A percentile compares a stretch with the other conserved stretches of the same genome.
These are phyloP conservation scores for Viola pubescens DNA, from an alignment of 441 rosid species.

Conservation along the genomic window DNA sequence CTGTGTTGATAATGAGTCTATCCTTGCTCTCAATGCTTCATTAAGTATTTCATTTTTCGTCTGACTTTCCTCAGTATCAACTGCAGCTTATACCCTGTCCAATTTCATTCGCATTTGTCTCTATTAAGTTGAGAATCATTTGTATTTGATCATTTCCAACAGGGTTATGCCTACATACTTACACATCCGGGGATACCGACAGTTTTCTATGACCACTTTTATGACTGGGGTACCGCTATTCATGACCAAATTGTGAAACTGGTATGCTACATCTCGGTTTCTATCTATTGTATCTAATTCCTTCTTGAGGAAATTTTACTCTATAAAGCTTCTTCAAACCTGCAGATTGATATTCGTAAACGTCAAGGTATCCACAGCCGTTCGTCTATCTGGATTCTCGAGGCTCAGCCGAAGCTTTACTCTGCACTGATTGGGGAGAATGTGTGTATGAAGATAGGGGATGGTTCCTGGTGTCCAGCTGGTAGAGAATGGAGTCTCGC, in stretches of 20 bases:
- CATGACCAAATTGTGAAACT: conserved; percentile 74
- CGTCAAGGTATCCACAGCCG: conserved; percentile 58
- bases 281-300: conserved; percentile 1
- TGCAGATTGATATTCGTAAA: conserved; percentile 63
- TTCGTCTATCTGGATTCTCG: conserved; percentile 52
- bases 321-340: conserved; percentile 6
- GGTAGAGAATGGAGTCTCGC: conserved; percentile 70
- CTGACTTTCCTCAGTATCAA: background rate
- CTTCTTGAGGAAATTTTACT: background rate
- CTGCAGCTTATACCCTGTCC: background rate
- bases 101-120: background rate
- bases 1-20: background rate
- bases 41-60: background rate
- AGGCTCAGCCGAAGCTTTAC: conserved; percentile 63
- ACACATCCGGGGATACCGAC: conserved; percentile 87
- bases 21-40: background rate
- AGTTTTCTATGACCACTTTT: conserved; percentile 82
- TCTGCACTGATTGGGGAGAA: conserved; percentile 70
- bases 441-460: conserved; percentile 76
- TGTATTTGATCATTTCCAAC: conserved; percentile 13
- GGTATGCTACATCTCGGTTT: conserved; percentile 27
- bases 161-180: conserved; percentile 85
- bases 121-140: background rate
- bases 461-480: conserved; percentile 86
- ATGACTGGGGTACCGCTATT: conserved; percentile 55